These are phyloP conservation scores for Diphasiastrum complanatum DNA, from an alignment of 83 land plant genomes.

Conservation along the genomic window DNA sequence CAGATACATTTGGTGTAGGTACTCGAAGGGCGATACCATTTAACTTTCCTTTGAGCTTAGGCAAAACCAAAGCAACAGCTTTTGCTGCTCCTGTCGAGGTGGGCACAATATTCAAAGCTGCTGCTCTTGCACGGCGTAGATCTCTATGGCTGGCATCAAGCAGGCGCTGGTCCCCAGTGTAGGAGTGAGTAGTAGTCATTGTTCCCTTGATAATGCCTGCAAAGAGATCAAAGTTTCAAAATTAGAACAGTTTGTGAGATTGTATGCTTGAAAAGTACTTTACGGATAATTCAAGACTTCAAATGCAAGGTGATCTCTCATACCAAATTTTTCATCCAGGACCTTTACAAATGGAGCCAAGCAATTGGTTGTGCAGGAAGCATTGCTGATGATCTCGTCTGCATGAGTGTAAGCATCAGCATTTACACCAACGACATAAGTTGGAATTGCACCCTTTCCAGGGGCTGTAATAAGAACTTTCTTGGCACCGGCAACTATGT, in stretches of 20 bases:
- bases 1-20: slow-evolving; percentile 96
- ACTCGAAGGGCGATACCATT: slow-evolving; percentile 98
- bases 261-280: too few species aligned
- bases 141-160: slow-evolving; percentile 99
- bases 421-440: slow-evolving; percentile 96
- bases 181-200: slow-evolving; percentile 99
- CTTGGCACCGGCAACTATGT: slow-evolving; percentile 94
- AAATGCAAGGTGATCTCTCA: too few species aligned
- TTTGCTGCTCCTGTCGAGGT: slow-evolving; percentile 99
- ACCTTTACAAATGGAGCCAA: slow-evolving; percentile 99
- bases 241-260: too few species aligned
- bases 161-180: slow-evolving; percentile 99
- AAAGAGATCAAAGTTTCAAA: too few species aligned
- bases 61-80: slow-evolving; percentile 94
- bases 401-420: slow-evolving; percentile 63
- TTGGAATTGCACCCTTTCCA: slow-evolving; percentile 98
- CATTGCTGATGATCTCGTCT: slow-evolving; percentile 95
- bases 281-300: too few species aligned
- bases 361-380: slow-evolving; percentile 99
- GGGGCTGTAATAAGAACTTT: slow-evolving; percentile 99
- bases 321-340: slow-evolving; percentile 96
- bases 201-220: slow-evolving; percentile 99
- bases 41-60: slow-evolving; percentile 88
- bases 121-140: slow-evolving; percentile 88
- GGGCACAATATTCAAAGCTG: slow-evolving; percentile 97